Base-by-base conservation (phyloP, 2,329 filamentous ascomycete genomes). In the Penicillium corylophilum region DNA sequence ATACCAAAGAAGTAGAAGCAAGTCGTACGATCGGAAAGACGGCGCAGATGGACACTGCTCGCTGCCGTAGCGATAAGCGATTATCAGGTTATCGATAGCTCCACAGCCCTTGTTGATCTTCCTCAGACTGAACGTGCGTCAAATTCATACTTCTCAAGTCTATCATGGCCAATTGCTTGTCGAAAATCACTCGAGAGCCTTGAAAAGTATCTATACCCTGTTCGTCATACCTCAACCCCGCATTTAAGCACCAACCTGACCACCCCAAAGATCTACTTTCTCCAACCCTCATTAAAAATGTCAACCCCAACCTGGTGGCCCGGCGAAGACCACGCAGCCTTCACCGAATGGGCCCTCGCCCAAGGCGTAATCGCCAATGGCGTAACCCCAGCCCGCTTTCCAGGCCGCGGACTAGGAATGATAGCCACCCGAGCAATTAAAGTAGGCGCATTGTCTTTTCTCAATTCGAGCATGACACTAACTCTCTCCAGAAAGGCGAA, bases 361-460 rank as follows among this genome's bases (percentile, higher is more conserved):
- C 79, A 83, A 51, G 88, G 88, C 13, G 80, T 95, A 24, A 71
- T 79, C 31, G 81, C 90, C 59, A 79, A 86, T 61, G 85, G 85
- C 24, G 83, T 95, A 43, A 76, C 77, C 2, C 85, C 90, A 5
- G 79, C 83, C 36, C 77, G 76, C 35, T 84, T 95, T 15, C 82
- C 85, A 5, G 87, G 85, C 1, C 80, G 88, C 48, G 91, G 91
- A 24, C 81, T 94, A 47, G 91, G 92, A 42, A 84, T 96, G 50
- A 79, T 92, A 45, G 87, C 90, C 5, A 85, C 82, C 12, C 79
- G 81, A 24, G 74, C 80, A 13, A 79, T 94, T 54, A 75, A 87
- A 74, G 88, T 89, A 73, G 64, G 57, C 7, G 16, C 35, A 23
- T 24, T 36, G 43, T 22, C 16, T 31, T 26, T 10, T 23, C 22